A percentile compares a stretch with the other conserved stretches of the same genome.
phyloP scores from a whole-genome alignment of 768 basidiomycete genomes.

The Mrakia gelida region DNA sequence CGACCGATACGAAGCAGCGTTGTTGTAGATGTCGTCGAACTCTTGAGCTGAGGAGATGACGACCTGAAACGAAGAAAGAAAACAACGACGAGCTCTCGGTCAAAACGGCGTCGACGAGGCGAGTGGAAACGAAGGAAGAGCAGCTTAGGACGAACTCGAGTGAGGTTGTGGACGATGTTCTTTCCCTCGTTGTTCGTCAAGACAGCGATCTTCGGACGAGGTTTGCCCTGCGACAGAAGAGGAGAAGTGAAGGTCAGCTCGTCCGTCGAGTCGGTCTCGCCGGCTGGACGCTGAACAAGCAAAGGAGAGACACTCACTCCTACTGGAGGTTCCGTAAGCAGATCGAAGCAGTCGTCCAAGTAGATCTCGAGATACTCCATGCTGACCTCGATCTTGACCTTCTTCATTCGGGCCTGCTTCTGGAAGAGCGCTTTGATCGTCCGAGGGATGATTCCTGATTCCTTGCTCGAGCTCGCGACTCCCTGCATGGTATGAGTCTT shows the following conservation, averaged over 20 bases:
- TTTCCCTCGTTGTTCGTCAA: constrained; percentile 55
- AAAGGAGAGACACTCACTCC: constrained; percentile 1
- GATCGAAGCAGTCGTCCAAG: constrained; percentile 81
- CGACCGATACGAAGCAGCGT: constrained; percentile 60
- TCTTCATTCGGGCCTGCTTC: constrained; percentile 35
- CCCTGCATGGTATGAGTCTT: constrained; percentile 79
- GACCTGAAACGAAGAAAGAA: constrained; percentile 1
- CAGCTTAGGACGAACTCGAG: constrained; percentile 26
- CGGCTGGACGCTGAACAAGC: background rate
- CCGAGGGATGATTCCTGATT: constrained; percentile 82
- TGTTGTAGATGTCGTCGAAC: constrained; percentile 50
- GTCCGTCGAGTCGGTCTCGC: constrained; percentile 6
- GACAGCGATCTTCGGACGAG: constrained; percentile 53
- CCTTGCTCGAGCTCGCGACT: constrained; percentile 46
- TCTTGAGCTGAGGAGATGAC: constrained; percentile 50
- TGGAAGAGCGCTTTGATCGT: constrained; percentile 57
- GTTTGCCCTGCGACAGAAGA: constrained; percentile 39
- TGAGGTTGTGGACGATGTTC: constrained; percentile 57
- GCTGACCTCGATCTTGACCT: constrained; percentile 51
- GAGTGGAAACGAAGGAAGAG: too few species aligned
- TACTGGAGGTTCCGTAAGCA: constrained; percentile 62
- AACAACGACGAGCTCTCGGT: too few species aligned
- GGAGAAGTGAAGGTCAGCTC: constrained; percentile 29
- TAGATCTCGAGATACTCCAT: constrained; percentile 47
- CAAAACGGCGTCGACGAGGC: too few species aligned